Evolutionary conservation across 1,139 yeast species (phyloP).

Genomic region (Yamadazyma friedrichii): DNA sequence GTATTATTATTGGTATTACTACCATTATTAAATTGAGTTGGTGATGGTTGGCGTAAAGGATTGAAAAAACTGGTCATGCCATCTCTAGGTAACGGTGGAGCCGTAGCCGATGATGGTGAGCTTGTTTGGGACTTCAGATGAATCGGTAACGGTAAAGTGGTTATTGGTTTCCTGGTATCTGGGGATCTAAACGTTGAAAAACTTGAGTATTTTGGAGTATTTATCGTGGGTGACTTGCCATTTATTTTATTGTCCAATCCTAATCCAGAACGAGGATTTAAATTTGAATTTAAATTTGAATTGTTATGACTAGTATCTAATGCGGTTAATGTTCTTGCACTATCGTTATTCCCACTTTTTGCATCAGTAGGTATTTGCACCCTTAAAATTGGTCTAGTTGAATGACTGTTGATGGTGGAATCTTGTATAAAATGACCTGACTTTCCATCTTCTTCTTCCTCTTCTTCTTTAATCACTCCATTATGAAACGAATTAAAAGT

Average conservation of each 20-base stretch:
- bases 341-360: constrained; percentile 19
- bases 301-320: constrained; percentile 11
- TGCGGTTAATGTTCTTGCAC: constrained; percentile 19
- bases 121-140: constrained; percentile 42
- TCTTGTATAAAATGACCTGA: constrained; percentile 10
- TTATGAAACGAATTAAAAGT: constrained; percentile 22
- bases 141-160: constrained; percentile 39
- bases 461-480: constrained; percentile 15
- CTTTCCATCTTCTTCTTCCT: constrained; percentile 10
- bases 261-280: constrained; percentile 7
- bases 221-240: constrained; percentile 16
- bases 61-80: constrained; percentile 25
- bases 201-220: constrained; percentile 25
- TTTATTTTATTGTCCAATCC: constrained; percentile 2
- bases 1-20: too few species aligned
- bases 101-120: constrained; percentile 45
- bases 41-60: constrained; percentile 30
- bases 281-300: too few species aligned
- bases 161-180: constrained; percentile 33
- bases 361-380: constrained; percentile 52
- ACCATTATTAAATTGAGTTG: constrained; percentile 18
- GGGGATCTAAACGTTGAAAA: constrained; percentile 38
- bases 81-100: constrained; percentile 34
- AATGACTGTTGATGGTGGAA: constrained; percentile 14
- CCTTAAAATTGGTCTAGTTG: constrained; percentile 43